Percentiles rank a stretch among this genome's conserved stretches.
phyloP scores from a whole-genome alignment of 345 rosid genomes.

The Gossypium mustelinum region DNA sequence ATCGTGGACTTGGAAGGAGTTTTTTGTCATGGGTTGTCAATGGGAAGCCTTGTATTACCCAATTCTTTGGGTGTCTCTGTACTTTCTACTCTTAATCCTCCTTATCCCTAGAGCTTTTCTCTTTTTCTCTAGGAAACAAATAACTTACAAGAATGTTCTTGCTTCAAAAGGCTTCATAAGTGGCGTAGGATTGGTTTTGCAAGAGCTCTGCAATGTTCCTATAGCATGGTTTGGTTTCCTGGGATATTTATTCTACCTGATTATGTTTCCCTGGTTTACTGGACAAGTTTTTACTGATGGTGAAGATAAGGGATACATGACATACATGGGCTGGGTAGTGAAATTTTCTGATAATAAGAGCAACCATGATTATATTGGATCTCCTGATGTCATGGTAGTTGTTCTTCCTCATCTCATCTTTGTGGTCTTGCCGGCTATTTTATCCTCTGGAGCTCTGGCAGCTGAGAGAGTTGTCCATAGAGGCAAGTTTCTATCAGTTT shows the following conservation, averaged over 20 bases:
- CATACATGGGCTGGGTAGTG: slow-evolving; percentile 80
- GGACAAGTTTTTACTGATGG: slow-evolving; percentile 65
- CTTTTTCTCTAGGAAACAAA: slow-evolving; percentile 45
- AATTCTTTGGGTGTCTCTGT: slow-evolving; percentile 51
- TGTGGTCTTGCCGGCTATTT: slow-evolving; percentile 58
- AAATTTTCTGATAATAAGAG: slow-evolving; percentile 24
- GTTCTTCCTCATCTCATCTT: slow-evolving; percentile 77
- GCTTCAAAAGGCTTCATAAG: slow-evolving; percentile 43
- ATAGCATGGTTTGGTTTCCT: slow-evolving; percentile 60
- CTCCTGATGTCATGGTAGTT: slow-evolving; percentile 77
- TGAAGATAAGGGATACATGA: slow-evolving; percentile 63
- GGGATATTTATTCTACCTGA: slow-evolving; percentile 58
- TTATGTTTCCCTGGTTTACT: slow-evolving; percentile 68
- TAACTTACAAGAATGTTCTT: slow-evolving; percentile 45
- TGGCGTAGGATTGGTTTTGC: slow-evolving; percentile 56
- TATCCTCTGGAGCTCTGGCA: slow-evolving; percentile 49
- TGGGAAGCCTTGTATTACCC: slow-evolving; percentile 77
- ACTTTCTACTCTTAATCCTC: slow-evolving; percentile 40
- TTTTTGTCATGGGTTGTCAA: slow-evolving; percentile 79
- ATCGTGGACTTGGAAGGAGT: slow-evolving; percentile 94
- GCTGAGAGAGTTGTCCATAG: slow-evolving; percentile 61
- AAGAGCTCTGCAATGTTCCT: slow-evolving; percentile 63
- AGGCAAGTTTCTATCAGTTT: slow-evolving; percentile 44
- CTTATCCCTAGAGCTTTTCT: slow-evolving; percentile 55
- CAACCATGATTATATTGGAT: slow-evolving; percentile 55